Conservation (phyloP, 208 protist species). For the Acanthamoeba healyi region DNA sequence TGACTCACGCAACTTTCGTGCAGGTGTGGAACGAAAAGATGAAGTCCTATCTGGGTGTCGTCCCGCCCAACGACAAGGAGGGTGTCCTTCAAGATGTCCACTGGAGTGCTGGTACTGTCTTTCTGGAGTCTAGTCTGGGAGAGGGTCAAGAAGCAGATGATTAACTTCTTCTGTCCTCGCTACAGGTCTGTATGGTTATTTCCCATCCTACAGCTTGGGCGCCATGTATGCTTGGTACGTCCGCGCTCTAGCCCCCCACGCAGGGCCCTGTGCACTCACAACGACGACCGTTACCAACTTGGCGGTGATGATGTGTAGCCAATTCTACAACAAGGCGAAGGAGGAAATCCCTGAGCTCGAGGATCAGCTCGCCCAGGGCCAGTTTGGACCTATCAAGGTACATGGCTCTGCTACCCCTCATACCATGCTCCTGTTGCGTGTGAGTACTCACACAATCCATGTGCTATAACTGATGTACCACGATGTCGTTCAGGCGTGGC, state of each 20-base stretch:
- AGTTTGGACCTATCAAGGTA: conserved; percentile 35
- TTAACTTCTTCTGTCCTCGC: background rate
- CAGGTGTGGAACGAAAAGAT: conserved; percentile 65
- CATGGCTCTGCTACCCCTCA: background rate
- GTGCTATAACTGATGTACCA: background rate
- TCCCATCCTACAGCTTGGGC: conserved; percentile 57
- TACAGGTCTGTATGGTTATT: conserved; percentile 45
- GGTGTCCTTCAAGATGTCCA: conserved; percentile 58
- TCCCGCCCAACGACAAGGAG: background rate
- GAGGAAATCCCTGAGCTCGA: conserved; percentile 44
- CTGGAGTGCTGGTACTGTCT: conserved; percentile 26
- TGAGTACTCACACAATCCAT: background rate
- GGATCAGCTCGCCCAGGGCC: background rate
- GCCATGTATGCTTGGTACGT: conserved; percentile 62
- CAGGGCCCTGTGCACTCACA: too few relatives aligned
- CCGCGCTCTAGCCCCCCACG: background rate
- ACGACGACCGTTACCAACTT: too few relatives aligned
- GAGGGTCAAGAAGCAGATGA: background rate
- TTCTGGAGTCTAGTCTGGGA: background rate
- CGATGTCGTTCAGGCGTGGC: background rate
- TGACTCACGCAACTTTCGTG: background rate
- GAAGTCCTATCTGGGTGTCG: conserved; percentile 18
- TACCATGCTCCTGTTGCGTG: too few relatives aligned
- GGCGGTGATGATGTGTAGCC: background rate
- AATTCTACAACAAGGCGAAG: conserved; percentile 46